These are phyloP conservation scores for Xerocomellus amylosporus DNA, from an alignment of 768 basidiomycete genomes.

Conservation along the genomic window DNA sequence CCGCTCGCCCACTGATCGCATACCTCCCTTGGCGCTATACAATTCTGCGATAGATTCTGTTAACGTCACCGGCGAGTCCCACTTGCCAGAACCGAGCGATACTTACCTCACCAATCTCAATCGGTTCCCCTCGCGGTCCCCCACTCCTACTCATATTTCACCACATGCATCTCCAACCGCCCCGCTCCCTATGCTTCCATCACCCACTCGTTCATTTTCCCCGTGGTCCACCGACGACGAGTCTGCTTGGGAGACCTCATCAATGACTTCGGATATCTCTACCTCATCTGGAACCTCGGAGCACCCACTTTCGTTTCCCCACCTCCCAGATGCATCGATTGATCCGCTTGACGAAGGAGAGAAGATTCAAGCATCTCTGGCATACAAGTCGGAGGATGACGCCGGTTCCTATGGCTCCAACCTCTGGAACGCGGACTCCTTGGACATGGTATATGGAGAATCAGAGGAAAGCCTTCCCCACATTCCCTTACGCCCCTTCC, in stretches of 20 bases:
- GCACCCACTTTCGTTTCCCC: constrained; percentile 30
- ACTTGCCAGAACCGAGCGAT: not conserved
- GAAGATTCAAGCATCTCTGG: constrained; percentile 4
- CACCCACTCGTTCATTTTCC: constrained; percentile 37
- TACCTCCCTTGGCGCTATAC: constrained; percentile 32
- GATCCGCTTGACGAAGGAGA: constrained; percentile 18
- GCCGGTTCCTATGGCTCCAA: not conserved
- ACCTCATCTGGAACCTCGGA: constrained; percentile 47
- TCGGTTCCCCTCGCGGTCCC: constrained; percentile 33
- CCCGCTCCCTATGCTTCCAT: constrained; percentile 13
- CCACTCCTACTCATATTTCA: constrained; percentile 38
- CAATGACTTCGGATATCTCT: constrained; percentile 60
- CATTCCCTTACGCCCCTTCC: constrained; percentile 91
- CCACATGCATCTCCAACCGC: constrained; percentile 23
- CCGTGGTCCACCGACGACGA: constrained; percentile 79
- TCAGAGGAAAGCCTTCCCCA: constrained; percentile 70
- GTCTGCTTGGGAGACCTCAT: constrained; percentile 72
- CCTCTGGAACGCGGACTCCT: constrained; percentile 33
- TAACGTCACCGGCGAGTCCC: not conserved
- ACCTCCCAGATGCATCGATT: constrained; percentile 19
- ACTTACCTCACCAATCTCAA: constrained; percentile 4
- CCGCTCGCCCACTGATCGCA: constrained; percentile 39
- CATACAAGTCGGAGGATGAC: constrained; percentile 20
- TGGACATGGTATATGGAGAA: constrained; percentile 42
- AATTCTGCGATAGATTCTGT: constrained; percentile 8